phyloP scores from a whole-genome alignment of 495 filamentous ascomycete genomes.

The Aspergillus baeticus region DNA sequence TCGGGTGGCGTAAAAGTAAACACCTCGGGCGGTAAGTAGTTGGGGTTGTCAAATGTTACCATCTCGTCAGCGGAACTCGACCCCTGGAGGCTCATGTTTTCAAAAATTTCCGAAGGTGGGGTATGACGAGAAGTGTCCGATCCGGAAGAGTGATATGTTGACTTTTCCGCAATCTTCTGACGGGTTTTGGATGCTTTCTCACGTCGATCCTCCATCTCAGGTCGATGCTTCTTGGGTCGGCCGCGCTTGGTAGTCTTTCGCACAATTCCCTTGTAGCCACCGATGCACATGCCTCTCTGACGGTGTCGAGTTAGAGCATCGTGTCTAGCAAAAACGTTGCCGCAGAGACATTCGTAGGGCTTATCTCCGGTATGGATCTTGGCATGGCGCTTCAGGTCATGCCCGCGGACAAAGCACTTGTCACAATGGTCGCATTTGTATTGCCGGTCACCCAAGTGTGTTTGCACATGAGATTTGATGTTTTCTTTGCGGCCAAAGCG shows the following conservation, averaged over 20 bases:
- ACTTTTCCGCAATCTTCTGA: slow-evolving; percentile 43
- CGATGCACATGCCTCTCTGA: slow-evolving; percentile 91
- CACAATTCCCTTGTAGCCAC: slow-evolving; percentile 80
- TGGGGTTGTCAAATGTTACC: slow-evolving; percentile 38
- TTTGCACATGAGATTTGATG: slow-evolving; percentile 96
- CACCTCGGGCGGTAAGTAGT: slow-evolving; percentile 41
- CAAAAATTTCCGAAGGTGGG: slow-evolving; percentile 34
- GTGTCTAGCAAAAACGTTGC: slow-evolving; percentile 86
- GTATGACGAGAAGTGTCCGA: slow-evolving; percentile 32
- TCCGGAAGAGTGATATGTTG: slow-evolving; percentile 32
- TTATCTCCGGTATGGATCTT: slow-evolving; percentile 95
- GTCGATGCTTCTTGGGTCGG: slow-evolving; percentile 62
- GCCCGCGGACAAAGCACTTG: slow-evolving; percentile 94
- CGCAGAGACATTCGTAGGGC: slow-evolving; percentile 87
- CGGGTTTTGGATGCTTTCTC: slow-evolving; percentile 58
- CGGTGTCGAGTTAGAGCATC: slow-evolving; percentile 93
- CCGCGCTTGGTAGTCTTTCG: slow-evolving; percentile 68
- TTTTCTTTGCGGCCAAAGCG: slow-evolving; percentile 93
- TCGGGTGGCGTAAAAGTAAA: slow-evolving; percentile 51
- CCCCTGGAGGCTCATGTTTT: slow-evolving; percentile 46
- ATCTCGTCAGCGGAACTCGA: slow-evolving; percentile 41
- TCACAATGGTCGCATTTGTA: slow-evolving; percentile 84
- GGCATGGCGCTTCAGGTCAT: slow-evolving; percentile 93
- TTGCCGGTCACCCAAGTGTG: slow-evolving; percentile 92
- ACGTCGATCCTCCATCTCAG: slow-evolving; percentile 63